phyloP scores from a whole-genome alignment of 805 yeast species.

The Myxozyma udenii region DNA sequence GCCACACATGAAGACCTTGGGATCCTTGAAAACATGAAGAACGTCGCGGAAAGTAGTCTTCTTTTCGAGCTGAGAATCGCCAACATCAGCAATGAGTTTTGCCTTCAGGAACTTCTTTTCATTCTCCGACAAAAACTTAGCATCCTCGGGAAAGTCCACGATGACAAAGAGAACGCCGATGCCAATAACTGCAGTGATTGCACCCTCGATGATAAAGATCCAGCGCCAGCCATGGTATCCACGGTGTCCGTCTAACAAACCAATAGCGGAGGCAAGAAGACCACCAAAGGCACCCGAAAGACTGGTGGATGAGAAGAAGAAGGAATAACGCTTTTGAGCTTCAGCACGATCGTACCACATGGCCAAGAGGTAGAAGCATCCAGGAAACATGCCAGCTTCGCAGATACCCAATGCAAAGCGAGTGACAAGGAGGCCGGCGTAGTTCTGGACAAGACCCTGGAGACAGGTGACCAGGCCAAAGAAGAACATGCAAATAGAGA shows the following conservation, averaged over 20 bases:
- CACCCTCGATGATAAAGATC: constrained; percentile 54
- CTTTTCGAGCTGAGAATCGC: constrained; percentile 48
- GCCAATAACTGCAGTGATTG: constrained; percentile 40
- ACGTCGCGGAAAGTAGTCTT: constrained; percentile 50
- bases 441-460: constrained; percentile 61
- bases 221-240: constrained; percentile 54
- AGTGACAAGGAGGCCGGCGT: constrained; percentile 57
- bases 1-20: constrained; percentile 56
- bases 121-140: constrained; percentile 50
- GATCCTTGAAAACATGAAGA: constrained; percentile 54
- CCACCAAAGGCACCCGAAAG: constrained; percentile 80
- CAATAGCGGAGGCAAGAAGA: constrained; percentile 62
- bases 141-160: constrained; percentile 72
- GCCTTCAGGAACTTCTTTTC: constrained; percentile 56
- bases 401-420: constrained; percentile 64
- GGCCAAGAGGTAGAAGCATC: constrained; percentile 65
- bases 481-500: constrained; percentile 54
- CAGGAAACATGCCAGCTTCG: constrained; percentile 73
- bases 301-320: constrained; percentile 67
- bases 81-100: constrained; percentile 56
- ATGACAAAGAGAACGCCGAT: constrained; percentile 47
- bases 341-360: constrained; percentile 63
- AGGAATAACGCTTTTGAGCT: constrained; percentile 65
- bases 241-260: constrained; percentile 49
- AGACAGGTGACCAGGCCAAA: constrained; percentile 65